Evolutionary conservation across 192 early-diverging fungal genomes (phyloP).

Genomic region (Lunasporangiospora selenospora): DNA sequence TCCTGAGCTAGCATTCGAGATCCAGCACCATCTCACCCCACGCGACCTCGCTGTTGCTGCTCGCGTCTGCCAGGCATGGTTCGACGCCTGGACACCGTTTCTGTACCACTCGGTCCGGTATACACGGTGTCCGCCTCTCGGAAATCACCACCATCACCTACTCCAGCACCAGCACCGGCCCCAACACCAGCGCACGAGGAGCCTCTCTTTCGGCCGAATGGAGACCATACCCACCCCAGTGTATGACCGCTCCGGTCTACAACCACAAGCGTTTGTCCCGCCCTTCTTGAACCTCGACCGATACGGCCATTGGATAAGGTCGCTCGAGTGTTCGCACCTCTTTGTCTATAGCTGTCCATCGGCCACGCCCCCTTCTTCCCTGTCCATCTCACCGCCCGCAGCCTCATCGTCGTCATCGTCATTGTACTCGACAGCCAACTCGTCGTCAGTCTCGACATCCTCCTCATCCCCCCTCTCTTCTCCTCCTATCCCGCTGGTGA

Average conservation of each 20-base stretch:
- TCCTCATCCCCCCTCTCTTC: not conserved
- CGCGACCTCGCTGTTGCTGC: conserved; percentile 29
- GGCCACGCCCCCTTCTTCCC: not conserved
- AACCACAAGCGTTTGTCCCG: too few species aligned
- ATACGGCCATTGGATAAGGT: conserved; percentile 38
- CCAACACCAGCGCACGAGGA: not conserved
- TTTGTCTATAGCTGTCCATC: conserved; percentile 14
- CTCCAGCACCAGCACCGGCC: not conserved
- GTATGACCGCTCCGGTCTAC: too few species aligned
- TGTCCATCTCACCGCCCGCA: not conserved
- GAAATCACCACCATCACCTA: not conserved
- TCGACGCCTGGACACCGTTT: conserved; percentile 34
- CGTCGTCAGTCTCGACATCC: not conserved
- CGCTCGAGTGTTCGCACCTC: conserved; percentile 20
- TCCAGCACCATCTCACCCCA: conserved; percentile 18
- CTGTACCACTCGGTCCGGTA: conserved; percentile 32
- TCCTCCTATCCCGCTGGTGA: not conserved
- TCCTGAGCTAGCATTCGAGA: conserved; percentile 37
- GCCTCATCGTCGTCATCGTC: not conserved
- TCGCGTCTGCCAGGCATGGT: conserved; percentile 29
- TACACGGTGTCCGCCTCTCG: conserved; percentile 1
- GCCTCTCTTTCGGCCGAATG: too few species aligned
- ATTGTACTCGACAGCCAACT: not conserved
- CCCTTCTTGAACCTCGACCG: conserved; percentile 29
- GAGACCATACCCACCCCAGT: too few species aligned